These are phyloP conservation scores for Rehmannia glutinosa DNA, from an alignment of 257 asterid genomes.

Conservation along the genomic window DNA sequence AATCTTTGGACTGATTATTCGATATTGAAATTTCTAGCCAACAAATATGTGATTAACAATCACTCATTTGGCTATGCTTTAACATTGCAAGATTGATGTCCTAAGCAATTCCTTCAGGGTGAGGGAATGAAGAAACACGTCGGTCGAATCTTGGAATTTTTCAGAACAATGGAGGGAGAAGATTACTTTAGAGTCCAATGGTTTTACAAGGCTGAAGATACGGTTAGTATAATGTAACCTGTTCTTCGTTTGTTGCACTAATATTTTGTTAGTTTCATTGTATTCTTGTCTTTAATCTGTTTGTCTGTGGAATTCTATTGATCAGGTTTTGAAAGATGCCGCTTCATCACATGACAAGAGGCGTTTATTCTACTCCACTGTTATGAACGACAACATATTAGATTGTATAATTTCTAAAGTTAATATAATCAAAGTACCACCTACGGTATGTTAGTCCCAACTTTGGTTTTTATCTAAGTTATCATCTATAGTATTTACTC, in stretches of 20 bases:
- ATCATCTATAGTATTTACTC: no score
- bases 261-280: background rate
- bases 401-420: conserved; percentile 87
- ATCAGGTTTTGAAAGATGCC: conserved; percentile 68
- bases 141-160: conserved; percentile 83
- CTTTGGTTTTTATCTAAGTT: no score
- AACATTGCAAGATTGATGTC: conserved; percentile 63
- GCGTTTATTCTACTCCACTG: conserved; percentile 76
- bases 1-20: conserved; percentile 15
- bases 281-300: background rate
- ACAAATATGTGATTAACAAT: conserved; percentile 35
- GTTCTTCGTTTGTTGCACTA: background rate
- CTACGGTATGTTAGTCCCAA: conserved; percentile 45
- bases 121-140: conserved; percentile 66
- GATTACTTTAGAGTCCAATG: conserved; percentile 92
- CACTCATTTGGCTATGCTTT: conserved; percentile 54
- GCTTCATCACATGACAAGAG: conserved; percentile 60
- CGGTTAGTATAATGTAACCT: conserved; percentile 46
- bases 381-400: conserved; percentile 69
- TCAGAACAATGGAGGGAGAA: conserved; percentile 62
- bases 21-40: conserved; percentile 24
- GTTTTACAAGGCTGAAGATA: conserved; percentile 91
- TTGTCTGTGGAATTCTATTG: background rate
- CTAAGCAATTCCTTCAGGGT: conserved; percentile 85
- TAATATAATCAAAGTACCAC: conserved; percentile 41